These are phyloP conservation scores for Hirschfeldia incana DNA, from an alignment of 345 rosid genomes.

Conservation along the genomic window DNA sequence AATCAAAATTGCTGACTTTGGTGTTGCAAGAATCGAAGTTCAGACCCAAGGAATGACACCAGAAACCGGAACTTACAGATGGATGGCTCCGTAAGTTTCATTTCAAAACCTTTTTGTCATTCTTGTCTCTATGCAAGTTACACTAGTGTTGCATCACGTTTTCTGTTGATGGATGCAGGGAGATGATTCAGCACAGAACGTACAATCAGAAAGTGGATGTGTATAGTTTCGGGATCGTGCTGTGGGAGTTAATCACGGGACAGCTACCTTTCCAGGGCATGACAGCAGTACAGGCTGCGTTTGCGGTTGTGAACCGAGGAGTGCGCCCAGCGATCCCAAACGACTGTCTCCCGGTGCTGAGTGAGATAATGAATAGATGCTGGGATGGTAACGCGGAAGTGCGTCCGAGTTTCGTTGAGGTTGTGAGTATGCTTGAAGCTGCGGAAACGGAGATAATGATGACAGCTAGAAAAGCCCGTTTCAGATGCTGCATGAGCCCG, in stretches of 20 bases:
- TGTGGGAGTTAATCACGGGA: slow-evolving; percentile 57
- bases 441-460: slow-evolving; percentile 46
- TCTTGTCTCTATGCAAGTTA: slow-evolving; percentile 1
- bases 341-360: slow-evolving; percentile 46
- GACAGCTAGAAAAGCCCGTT: slow-evolving; percentile 48
- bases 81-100: slow-evolving; percentile 59
- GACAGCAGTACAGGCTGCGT: slow-evolving; percentile 47
- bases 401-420: slow-evolving; percentile 43
- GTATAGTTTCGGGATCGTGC: slow-evolving; percentile 57
- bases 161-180: slow-evolving; percentile 40
- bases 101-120: not conserved
- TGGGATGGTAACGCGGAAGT: slow-evolving; percentile 47
- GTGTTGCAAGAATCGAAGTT: slow-evolving; percentile 49
- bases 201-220: slow-evolving; percentile 60
- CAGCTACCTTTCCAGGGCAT: slow-evolving; percentile 47
- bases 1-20: slow-evolving; percentile 55
- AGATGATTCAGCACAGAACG: slow-evolving; percentile 58
- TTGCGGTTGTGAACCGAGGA: slow-evolving; percentile 46
- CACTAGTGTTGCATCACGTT: not conserved
- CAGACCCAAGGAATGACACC: slow-evolving; percentile 58
- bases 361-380: slow-evolving; percentile 47
- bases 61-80: slow-evolving; percentile 52
- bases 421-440: slow-evolving; percentile 46
- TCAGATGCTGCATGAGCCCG: slow-evolving; percentile 48
- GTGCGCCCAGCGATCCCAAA: slow-evolving; percentile 40